Evolutionary conservation across 805 yeast genomes (phyloP), one percentile per base, ranked within the genome.

Genomic region (Candida maris): DNA sequence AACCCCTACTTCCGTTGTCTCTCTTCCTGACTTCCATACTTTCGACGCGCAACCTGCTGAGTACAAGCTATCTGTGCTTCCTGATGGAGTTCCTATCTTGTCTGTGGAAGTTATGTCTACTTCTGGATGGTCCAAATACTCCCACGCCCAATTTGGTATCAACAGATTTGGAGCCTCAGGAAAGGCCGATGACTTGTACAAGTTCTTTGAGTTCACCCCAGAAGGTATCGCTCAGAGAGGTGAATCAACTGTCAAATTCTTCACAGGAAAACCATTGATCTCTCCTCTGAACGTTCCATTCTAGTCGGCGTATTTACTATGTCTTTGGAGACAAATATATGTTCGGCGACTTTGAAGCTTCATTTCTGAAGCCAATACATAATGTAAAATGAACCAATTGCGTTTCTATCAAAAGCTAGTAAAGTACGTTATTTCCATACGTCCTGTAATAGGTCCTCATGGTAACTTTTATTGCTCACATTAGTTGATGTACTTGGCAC

Each of bases 101-200:
- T 86, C 96, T 39, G 85, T 91, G 49, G 98, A 93, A 78, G 97
- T 88, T 35, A 73, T 87, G 79, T 67, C 95, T 39, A 79, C 96
- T 37, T 71, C 75, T 54, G 96, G 96, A 41, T 93, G 98, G 98
- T 72, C 81, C 56, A 85, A 81, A 68, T 93, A 88, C 74, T 78
- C 97, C 42, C 98, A 93, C 71, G 94, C 85, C 73, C 95, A 88
- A 67, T 86, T 91, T 57, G 96, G 97, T 69, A 74, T 93, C 60
- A 79, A 87, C 78, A 79, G 86, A 71, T 93, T 93, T 62, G 98
- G 98, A 77, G 93, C 89, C 45, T 88, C 97, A 43, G 98, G 95
- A 64, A 84, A 85, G 64, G 93, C 82, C 60, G 66, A 68, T 41
- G 86, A 84, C 46, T 75, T 91, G 45, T 93, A 80, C 81, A 77